Conservation (phyloP, 305 asterid genomes). For the Solanum hybrid region DNA sequence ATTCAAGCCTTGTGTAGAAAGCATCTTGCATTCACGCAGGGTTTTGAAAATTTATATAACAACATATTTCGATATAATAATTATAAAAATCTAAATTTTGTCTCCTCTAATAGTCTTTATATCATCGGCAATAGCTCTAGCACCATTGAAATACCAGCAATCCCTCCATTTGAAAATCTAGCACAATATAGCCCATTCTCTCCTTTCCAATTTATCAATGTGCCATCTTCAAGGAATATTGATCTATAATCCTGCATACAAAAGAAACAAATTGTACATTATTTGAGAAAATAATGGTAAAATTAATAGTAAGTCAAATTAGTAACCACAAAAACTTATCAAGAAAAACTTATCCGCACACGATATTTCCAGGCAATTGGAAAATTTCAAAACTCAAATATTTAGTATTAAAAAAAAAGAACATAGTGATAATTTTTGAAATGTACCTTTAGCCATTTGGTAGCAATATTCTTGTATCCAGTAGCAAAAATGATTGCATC, state of each 20-base stretch:
- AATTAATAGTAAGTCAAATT: not conserved
- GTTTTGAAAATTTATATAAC: too few relatives aligned
- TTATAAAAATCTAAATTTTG: too few relatives aligned
- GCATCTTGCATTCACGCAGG: too few relatives aligned
- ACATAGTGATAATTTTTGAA: too few relatives aligned
- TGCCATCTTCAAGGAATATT: not conserved
- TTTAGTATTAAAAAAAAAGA: too few relatives aligned
- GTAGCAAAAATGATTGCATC: too few relatives aligned
- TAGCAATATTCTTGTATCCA: too few relatives aligned
- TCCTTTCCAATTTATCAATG: conserved; percentile 2
- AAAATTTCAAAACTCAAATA: too few relatives aligned
- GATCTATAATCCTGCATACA: too few relatives aligned
- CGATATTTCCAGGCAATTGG: too few relatives aligned
- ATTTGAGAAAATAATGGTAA: not conserved
- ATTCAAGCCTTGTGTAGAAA: fast-evolving
- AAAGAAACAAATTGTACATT: not conserved
- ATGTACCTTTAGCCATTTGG: too few relatives aligned
- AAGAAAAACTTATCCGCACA: not conserved
- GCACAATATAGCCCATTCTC: conserved; percentile 10
- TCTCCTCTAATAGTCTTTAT: not conserved
- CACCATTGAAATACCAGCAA: not conserved
- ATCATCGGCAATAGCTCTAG: not conserved
- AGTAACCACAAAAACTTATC: not conserved
- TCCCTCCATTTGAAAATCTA: not conserved
- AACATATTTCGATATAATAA: too few relatives aligned